Evolutionary conservation across 306 rosid species (phyloP), one percentile per base, ranked within the genome.

Genomic region (Albizia julibrissin): DNA sequence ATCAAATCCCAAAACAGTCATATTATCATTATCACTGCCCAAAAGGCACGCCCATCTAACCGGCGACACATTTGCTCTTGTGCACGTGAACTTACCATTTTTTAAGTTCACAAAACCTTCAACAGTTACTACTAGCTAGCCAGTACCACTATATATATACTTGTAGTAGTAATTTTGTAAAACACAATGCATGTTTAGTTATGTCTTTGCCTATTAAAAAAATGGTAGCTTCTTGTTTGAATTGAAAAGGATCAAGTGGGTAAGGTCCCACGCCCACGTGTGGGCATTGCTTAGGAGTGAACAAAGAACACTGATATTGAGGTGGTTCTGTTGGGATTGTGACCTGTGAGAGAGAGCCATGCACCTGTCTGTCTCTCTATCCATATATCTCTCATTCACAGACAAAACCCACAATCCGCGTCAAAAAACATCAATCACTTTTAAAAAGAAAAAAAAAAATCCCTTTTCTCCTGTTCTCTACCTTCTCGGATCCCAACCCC

Each of bases 21-120:
- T 69, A 50, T 10, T 10, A 39, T 69, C 47, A 68, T 33, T 15
- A 33, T 66, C 43, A 72, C 61, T 70, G 78, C 13, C 34, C 42
- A 81, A 80, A 83, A 77, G 80, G 89, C 89, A 76, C 90, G 84
- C 79, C 81, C 93, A 82, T 85, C 92, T 56, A 90, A 89, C 89
- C 89, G 97, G 92, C 97, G 85, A 80, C 87, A 88, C 76, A 73
- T 43, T 26, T 79, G 92, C 86, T 75, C 69, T 62, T 79, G 68
- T 59, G 77, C 86, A 92, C 92, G 92, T 88, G 92, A 81, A 39
- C 65, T 2, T 37, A 37, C 77, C 67, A 70, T 49, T 19, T 74
- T 21, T 37, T 58, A 19, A 52, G 19, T 52, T 0, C 59, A 43
- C 22, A 52, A 52, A 52, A 52, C 59, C 56, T 16, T 50, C 58